Percentiles rank a stretch among this genome's conserved stretches.
Evolutionary conservation across 176 grass and related monocot species (phyloP).

Genomic region (Triticum dicoccoides): DNA sequence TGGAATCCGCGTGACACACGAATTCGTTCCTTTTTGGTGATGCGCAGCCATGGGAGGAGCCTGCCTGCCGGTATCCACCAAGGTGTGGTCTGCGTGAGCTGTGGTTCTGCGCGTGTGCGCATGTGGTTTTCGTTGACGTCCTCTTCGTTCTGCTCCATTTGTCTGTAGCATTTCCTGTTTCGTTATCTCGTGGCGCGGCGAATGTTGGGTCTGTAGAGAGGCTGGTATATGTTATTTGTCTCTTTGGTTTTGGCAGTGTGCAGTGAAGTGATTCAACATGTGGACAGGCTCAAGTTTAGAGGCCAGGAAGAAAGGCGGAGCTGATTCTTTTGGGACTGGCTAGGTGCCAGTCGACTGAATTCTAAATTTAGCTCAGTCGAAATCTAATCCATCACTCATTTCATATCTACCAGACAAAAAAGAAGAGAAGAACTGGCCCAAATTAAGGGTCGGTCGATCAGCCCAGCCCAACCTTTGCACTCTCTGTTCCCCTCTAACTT

Average conservation of each 20-base stretch:
- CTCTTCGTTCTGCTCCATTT: background rate
- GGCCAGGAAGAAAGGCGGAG: background rate
- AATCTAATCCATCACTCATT: too few species aligned
- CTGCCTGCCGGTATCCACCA: background rate
- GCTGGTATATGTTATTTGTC: background rate
- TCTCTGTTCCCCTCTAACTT: too few species aligned
- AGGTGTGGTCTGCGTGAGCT: conserved; percentile 37
- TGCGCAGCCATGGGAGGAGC: background rate
- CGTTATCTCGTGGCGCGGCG: background rate
- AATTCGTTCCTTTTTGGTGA: conserved; percentile 18
- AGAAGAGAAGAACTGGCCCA: too few species aligned
- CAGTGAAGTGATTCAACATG: background rate
- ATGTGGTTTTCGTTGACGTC: background rate
- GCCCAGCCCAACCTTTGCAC: too few species aligned
- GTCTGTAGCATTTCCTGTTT: background rate
- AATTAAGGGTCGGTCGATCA: too few species aligned
- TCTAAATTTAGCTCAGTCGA: too few species aligned
- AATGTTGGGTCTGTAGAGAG: background rate
- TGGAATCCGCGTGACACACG: conserved; percentile 26
- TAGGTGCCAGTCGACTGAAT: too few species aligned
- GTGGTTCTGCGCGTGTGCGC: background rate
- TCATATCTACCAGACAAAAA: too few species aligned
- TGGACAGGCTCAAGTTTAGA: background rate
- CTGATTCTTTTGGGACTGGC: background rate
- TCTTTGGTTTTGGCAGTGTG: conserved; percentile 9